Evolutionary conservation across 371 early-diverging fungal genomes (phyloP), one percentile per base, ranked within the genome.

Genomic region (Lichtheimia hyalospora): DNA sequence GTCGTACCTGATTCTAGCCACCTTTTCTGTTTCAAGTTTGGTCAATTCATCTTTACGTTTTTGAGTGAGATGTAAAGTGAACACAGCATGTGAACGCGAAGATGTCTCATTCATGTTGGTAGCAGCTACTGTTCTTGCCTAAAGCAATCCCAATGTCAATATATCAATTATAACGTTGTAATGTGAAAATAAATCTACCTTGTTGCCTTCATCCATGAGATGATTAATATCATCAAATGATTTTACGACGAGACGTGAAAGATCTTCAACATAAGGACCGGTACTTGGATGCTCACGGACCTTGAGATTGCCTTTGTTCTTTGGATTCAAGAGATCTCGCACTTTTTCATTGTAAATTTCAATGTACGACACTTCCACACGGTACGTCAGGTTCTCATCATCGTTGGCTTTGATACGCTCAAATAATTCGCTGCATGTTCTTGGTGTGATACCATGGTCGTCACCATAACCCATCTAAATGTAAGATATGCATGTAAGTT

Each of bases 51-150:
- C 87, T 21, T 68, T 61, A 18, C 84, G 62, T 39, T 76, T 85
- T 74, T 90, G 89, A 5, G 89, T 89, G 57, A 97, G 63, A 15
- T 88, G 83, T 2, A 98, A 70, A 0, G 95, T 95, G 57, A 97
- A 95, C 23, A 99, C 92, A 13, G 96, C 94, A 81, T 99, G 99
- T 15, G 93, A 92, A 58, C 99, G 84, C 61, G 92, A 92, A 21
- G 95, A 94, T 0, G 89, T 87, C 64, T 88, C 94, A 70, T 98
- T 98, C 98, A 97, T 97, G 62, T 93, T 90, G 23, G 98, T 99
- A 10, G 93, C 86, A 3, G 96, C 97, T 6, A 96, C 93, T 2
- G 95, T 96, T 68, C 89, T 86, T 48, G 88, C 87, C 88, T 85
- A 64, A 10, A 42, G 12, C 14, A 43, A 52, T 13, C 1, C 27